Conservation (phyloP, 1,284 basidiomycete genomes). For the Moesziomyces antarcticus region DNA sequence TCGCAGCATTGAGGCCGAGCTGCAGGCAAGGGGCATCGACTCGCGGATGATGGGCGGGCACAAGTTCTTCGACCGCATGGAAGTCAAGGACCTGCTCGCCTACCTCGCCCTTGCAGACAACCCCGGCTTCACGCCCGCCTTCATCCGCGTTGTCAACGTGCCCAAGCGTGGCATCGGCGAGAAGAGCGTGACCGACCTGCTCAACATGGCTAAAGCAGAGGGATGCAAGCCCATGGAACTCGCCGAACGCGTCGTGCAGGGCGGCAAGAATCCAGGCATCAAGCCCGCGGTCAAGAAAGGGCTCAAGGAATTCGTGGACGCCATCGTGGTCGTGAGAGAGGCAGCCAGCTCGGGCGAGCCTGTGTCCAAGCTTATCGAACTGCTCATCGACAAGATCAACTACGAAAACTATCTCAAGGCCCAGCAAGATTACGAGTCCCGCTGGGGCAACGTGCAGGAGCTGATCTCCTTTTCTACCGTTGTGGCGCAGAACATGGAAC, state of each 20-base stretch:
- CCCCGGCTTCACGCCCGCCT: slow-evolving; percentile 77
- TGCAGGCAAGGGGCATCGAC: slow-evolving; percentile 83
- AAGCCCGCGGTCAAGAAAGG: slow-evolving; percentile 77
- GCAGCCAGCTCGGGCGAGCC: slow-evolving; percentile 74
- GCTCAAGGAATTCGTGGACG: slow-evolving; percentile 74
- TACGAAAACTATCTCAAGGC: slow-evolving; percentile 80
- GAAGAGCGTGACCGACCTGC: slow-evolving; percentile 78
- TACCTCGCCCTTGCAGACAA: slow-evolving; percentile 81
- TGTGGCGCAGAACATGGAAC: slow-evolving; percentile 26
- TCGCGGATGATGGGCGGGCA: slow-evolving; percentile 81
- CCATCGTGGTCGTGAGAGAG: slow-evolving; percentile 73
- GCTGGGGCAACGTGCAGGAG: slow-evolving; percentile 89
- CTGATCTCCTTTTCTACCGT: slow-evolving; percentile 70
- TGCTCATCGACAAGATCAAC: slow-evolving; percentile 74
- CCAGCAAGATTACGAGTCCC: slow-evolving; percentile 77
- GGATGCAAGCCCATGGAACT: slow-evolving; percentile 75
- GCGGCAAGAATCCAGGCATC: slow-evolving; percentile 72
- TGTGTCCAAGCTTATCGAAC: slow-evolving; percentile 77
- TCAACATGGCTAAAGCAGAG: slow-evolving; percentile 72
- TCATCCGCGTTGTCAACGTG: slow-evolving; percentile 80
- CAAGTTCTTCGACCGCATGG: slow-evolving; percentile 83
- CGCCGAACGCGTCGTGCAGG: slow-evolving; percentile 50
- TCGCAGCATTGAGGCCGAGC: slow-evolving; percentile 78
- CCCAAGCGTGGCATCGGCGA: slow-evolving; percentile 84
- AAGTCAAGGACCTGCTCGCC: slow-evolving; percentile 86